Conservation (phyloP, 768 basidiomycete genomes). For the Russula griseocarnosa region DNA sequence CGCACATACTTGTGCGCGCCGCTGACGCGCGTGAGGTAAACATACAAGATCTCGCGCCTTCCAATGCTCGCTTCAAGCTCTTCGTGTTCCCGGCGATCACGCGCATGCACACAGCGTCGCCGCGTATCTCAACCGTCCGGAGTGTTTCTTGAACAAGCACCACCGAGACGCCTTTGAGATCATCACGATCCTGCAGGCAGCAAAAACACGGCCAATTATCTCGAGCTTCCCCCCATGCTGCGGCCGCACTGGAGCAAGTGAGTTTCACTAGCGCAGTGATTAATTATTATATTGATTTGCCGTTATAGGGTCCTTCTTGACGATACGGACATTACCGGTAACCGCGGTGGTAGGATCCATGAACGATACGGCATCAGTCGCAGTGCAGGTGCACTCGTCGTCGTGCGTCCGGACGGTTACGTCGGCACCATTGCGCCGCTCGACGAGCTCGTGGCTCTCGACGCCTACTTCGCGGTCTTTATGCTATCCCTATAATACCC, state of each 20-base stretch:
- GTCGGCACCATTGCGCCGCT: slow-evolving; percentile 55
- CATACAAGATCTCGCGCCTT: slow-evolving; percentile 47
- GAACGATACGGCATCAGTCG: slow-evolving; percentile 49
- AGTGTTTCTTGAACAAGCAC: slow-evolving; percentile 32
- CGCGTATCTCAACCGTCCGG: slow-evolving; percentile 31
- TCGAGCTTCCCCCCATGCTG: slow-evolving; percentile 35
- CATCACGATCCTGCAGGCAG: slow-evolving; percentile 31
- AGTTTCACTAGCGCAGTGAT: slow-evolving; percentile 11
- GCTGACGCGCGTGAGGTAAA: slow-evolving; percentile 47
- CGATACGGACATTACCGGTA: slow-evolving; percentile 45
- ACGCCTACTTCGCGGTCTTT: slow-evolving; percentile 49
- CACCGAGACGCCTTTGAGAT: slow-evolving; percentile 34
- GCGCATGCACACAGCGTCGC: slow-evolving; percentile 33
- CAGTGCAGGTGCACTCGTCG: slow-evolving; percentile 45
- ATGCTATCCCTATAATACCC: slow-evolving; percentile 27
- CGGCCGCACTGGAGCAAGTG: slow-evolving; percentile 45
- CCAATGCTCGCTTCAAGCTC: slow-evolving; percentile 49
- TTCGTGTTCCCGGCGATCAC: slow-evolving; percentile 40
- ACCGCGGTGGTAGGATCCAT: slow-evolving; percentile 53
- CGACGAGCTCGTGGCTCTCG: slow-evolving; percentile 38
- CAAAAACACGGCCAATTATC: slow-evolving; percentile 37
- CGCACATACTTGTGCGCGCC: slow-evolving; percentile 44
- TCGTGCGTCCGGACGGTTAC: slow-evolving; percentile 65
- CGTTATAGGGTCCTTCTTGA: slow-evolving; percentile 56
- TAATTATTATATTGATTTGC: background rate